These are phyloP conservation scores for Mycosphaerella sp. DNA, from an alignment of 2,329 filamentous ascomycete species.

Conservation along the genomic window DNA sequence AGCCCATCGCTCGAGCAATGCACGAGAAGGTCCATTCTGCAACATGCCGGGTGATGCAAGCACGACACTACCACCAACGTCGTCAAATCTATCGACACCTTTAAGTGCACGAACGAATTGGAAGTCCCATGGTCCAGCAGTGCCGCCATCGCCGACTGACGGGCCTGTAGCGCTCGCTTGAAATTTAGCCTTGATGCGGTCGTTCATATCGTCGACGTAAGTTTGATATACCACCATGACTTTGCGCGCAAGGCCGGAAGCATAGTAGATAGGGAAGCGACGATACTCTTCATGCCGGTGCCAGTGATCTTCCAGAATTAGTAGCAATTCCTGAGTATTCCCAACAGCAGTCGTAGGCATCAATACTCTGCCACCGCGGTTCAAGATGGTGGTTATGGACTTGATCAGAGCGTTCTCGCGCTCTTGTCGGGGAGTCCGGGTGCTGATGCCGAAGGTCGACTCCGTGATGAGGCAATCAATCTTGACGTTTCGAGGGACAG, in stretches of 20 bases:
- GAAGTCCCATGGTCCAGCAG: conserved; percentile 88
- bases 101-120: conserved; percentile 88
- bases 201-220: conserved; percentile 97
- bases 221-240: conserved; percentile 99
- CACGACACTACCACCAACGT: conserved; percentile 94
- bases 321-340: conserved; percentile 82
- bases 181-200: conserved; percentile 96
- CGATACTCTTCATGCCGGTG: conserved; percentile 80
- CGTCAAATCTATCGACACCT: conserved; percentile 90
- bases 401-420: conserved; percentile 94
- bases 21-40: conserved; percentile 89
- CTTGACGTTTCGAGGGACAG: conserved; percentile 81
- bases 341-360: conserved; percentile 96
- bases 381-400: conserved; percentile 82
- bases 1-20: conserved; percentile 90
- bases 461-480: conserved; percentile 97
- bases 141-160: conserved; percentile 68
- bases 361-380: conserved; percentile 83
- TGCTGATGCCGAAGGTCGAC: conserved; percentile 93
- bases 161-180: conserved; percentile 69
- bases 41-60: conserved; percentile 97
- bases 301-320: conserved; percentile 98
- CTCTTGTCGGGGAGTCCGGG: conserved; percentile 83
- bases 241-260: conserved; percentile 86
- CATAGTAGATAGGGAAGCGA: conserved; percentile 93